Base-by-base conservation (phyloP, 306 rosid species). In the Castanopsis chinensis region DNA sequence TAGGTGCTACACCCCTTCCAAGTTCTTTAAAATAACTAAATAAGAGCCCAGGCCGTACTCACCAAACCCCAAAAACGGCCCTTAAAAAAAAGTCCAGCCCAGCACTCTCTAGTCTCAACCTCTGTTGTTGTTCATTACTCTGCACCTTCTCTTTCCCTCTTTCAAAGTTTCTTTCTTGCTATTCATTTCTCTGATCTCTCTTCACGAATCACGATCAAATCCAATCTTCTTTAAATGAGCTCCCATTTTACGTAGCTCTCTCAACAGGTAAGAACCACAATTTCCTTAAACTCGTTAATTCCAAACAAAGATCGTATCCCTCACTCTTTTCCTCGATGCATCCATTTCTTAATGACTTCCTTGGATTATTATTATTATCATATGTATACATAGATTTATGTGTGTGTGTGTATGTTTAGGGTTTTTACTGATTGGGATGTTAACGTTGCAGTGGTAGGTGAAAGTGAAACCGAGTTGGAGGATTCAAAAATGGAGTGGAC, bases 401-500 rank as follows among this genome's bases (percentile, higher is more conserved):
- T 69, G 4, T 54, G 15, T 67, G 15, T 71, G 55, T 1, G 5
- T 13, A 7, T 77, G 53, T 49, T 71, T 56, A 8, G 11, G 45
- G 45, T 33, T 21, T 57, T 69, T 73, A 74, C 56, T 28, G 45
- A 70, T 78, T 80, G 15, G 59, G 60, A 82, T 71, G 23, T 56
- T 25, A 69, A 71, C 67, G 79, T 69, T 64, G 73, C 72, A 75
- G 27, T 76, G 69, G 41, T 79, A 83, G 87, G 81, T 67, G 75
- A 75, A 71, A 64, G 82, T 67, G 77, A 77, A 71, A 64, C 35
- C 35, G 49, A 60, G 35, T n/a, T 56, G 64, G 68, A 55, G n/a
- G 12, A 81, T 77, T 63, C 37, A 41, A 41, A 49, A 49, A 95
- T 95, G 99, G 99, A 93, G 96, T 95, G 99, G 99, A 81, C 91